Base-by-base conservation (phyloP, 2,329 filamentous ascomycete genomes). In the Aspergillus phoenicis region DNA sequence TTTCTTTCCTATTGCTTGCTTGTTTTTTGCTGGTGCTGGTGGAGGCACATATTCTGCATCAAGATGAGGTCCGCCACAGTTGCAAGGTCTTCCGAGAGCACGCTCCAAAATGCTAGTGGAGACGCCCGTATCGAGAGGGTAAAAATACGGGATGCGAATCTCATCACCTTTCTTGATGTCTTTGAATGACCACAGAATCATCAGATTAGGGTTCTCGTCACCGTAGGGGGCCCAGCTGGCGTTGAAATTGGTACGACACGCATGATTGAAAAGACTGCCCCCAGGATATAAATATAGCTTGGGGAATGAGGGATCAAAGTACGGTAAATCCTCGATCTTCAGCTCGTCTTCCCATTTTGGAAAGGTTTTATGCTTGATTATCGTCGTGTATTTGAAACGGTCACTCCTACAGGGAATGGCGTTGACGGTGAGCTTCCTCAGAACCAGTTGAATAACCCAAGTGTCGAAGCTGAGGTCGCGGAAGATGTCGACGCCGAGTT, bases 401-500 rank as follows among this genome's bases (percentile, higher is more conserved):
- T 11, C 0, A 51, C 7, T 62, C 61, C 7, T 69, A 72, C 72
- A 76, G 0, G 74, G 72, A 3, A 77, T 62, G 13, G 63, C 71
- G 48, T 73, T 71, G 24, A 70, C 54, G 1, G 75, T 63, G 2
- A 77, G 59, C 57, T 77, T 77, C 20, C 70, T 62, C 15, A 77
- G 52, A 5, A 74, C 68, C 1, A 63, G 65, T 36, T 77, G 75
- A 54, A 76, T 74, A 8, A 72, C 66, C 74, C 75, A 77, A 2
- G 73, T 77, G 59, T 77, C 75, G 52, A 77, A 77, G 5, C 66
- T 63, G 17, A 76, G 63, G 51, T 77, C 72, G 10, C 71, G 65
- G 63, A 76, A 77, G 15, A 77, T 76, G 45, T 77, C 69, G 7
- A 77, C 72, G 2, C 75, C 75, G 13, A 77, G 66, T 11, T 62